Conservation (phyloP, 2,329 filamentous ascomycete species). For the Pseudonectria foliicola region DNA sequence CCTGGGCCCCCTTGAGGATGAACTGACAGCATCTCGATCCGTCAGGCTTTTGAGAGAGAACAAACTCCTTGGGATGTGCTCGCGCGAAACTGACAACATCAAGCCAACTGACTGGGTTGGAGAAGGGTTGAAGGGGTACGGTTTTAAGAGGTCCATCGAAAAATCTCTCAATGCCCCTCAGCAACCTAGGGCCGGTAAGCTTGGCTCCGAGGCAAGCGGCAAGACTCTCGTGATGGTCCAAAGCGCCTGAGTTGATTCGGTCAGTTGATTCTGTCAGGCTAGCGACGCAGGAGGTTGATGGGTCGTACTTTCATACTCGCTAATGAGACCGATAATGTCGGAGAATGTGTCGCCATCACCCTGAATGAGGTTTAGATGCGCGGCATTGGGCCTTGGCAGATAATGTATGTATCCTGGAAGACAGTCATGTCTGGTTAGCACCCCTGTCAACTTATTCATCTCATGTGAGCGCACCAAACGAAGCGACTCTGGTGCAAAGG, state of each 20-base stretch:
- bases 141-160: slow-evolving; percentile 72
- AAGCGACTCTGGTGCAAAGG: slow-evolving; percentile 14
- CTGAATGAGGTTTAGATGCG: slow-evolving; percentile 44
- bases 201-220: slow-evolving; percentile 80
- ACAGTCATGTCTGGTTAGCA: slow-evolving; percentile 18
- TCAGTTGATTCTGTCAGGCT: slow-evolving; percentile 9
- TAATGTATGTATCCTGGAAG: slow-evolving; percentile 43
- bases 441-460: slow-evolving; percentile 11
- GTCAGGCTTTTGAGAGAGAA: slow-evolving; percentile 60
- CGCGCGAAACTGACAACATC: slow-evolving; percentile 82
- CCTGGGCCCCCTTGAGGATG: slow-evolving; percentile 69
- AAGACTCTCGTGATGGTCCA: slow-evolving; percentile 80
- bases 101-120: slow-evolving; percentile 66
- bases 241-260: slow-evolving; percentile 47
- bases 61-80: slow-evolving; percentile 71
- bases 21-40: slow-evolving; percentile 72
- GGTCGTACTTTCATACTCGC: slow-evolving; percentile 63
- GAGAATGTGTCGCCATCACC: slow-evolving; percentile 61
- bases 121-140: slow-evolving; percentile 47
- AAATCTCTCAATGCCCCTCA: slow-evolving; percentile 78
- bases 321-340: slow-evolving; percentile 64
- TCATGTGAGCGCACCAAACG: slow-evolving; percentile 12
- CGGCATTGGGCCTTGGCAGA: slow-evolving; percentile 36
- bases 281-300: not conserved
- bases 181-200: slow-evolving; percentile 71